Evolutionary conservation across 768 basidiomycete species (phyloP).

Genomic region (Agaricus bisporus): DNA sequence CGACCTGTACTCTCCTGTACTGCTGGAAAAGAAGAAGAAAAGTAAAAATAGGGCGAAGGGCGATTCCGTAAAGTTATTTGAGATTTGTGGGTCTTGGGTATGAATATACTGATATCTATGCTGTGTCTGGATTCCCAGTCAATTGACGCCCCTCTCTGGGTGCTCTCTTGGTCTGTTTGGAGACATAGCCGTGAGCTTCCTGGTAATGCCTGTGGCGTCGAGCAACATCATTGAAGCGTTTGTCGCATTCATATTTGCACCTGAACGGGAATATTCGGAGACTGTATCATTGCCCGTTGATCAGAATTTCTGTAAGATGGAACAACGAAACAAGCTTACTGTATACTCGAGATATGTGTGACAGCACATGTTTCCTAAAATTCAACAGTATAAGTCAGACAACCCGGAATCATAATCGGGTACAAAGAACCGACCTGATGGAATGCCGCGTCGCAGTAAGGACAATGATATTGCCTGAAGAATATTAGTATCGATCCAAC

Average conservation of each 20-base stretch:
- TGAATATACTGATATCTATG: neutral
- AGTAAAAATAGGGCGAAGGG: neutral
- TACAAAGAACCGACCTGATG: conserved; percentile 2
- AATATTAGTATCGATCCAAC: neutral
- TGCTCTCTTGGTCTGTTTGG: conserved; percentile 7
- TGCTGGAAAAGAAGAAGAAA: no score
- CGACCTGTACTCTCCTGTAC: no score
- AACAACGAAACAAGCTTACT: conserved; percentile 19
- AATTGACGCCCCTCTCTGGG: neutral
- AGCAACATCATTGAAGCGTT: conserved; percentile 59
- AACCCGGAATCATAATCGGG: neutral
- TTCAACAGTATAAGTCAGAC: neutral
- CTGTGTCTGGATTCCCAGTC: neutral
- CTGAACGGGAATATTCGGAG: conserved; percentile 52
- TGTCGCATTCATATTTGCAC: conserved; percentile 37
- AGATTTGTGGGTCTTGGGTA: neutral
- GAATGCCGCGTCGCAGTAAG: neutral
- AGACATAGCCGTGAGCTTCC: conserved; percentile 6
- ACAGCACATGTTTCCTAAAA: conserved; percentile 48
- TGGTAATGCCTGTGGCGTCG: conserved; percentile 43
- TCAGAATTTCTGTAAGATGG: neutral
- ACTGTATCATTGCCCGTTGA: conserved; percentile 24
- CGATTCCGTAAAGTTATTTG: neutral
- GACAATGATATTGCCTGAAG: conserved; percentile 18
- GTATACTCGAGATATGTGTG: conserved; percentile 50